Evolutionary conservation across 2,329 filamentous ascomycete species (phyloP), one percentile per base, ranked within the genome.

Genomic region (Tolypocladium amazonense): DNA sequence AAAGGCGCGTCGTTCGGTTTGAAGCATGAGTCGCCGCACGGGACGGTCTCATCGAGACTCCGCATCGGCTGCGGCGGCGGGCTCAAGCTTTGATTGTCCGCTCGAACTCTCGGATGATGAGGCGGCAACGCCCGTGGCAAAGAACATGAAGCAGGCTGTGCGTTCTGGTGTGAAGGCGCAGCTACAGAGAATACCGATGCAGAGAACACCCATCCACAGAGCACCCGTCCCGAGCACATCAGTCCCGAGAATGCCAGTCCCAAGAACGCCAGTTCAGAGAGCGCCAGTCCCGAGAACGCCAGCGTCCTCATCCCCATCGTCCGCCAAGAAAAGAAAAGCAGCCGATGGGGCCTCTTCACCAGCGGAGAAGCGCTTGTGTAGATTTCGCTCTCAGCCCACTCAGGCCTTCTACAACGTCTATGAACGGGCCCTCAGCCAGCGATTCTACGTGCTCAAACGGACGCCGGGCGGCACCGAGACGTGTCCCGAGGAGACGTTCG

Each of bases 401-500:
- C 65, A 69, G 41, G 60, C 64, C 14, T 79, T 79, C 59, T 23
- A 66, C 33, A 66, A 69, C 3, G 63, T 78, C 41, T 77, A 75
- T 58, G 63, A 69, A 0, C 71, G 77, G 20, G 77, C 78, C 5
- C 70, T 72, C 0, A 70, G 69, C 2, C 77, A 79, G 61, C 71
- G 75, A 60, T 77, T 82, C 67, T 82, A 75, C 62, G 75, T 82
- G 37, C 71, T 82, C 14, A 70, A 67, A 0, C 74, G 79, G 20
- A 67, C 65, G 2, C 72, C 73, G 11, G 43, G 63, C 35, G 75
- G 75, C 23, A 73, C 70, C 0, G 59, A 63, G 2, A 62, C 72
- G 1, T 76, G 71, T 50, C 79, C 77, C 0, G 73, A 78, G 58
- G 84, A 88, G 67, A 72, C 69, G 0, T 74, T 88, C 56, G 76